phyloP scores from a whole-genome alignment of 208 protist genomes.

The Leishmania arabica region DNA sequence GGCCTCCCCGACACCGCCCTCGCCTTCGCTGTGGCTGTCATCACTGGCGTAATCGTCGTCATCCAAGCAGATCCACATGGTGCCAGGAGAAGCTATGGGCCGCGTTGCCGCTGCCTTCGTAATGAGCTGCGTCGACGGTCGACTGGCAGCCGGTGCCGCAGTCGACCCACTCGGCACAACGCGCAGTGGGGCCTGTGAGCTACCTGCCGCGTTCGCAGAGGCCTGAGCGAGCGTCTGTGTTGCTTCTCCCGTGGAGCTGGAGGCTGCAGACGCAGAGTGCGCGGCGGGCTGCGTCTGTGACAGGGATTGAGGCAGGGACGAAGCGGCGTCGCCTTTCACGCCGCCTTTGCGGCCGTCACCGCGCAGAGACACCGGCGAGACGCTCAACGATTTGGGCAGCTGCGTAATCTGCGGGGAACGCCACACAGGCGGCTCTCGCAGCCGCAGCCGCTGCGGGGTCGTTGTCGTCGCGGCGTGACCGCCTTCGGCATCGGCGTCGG shows the following conservation, averaged over 20 bases:
- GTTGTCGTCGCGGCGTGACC: background rate
- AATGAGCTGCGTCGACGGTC: constrained; percentile 58
- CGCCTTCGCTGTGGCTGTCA: background rate
- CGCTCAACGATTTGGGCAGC: constrained; percentile 25
- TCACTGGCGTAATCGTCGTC: constrained; percentile 57
- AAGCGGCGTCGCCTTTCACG: background rate
- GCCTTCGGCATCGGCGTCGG: background rate
- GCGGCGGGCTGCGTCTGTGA: background rate
- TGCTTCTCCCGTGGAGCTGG: constrained; percentile 1
- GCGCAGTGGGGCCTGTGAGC: background rate
- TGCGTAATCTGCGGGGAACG: constrained; percentile 25
- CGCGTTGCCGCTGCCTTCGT: constrained; percentile 55
- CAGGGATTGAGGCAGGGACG: background rate
- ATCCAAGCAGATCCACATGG: constrained; percentile 80
- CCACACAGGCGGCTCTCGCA: constrained; percentile 31
- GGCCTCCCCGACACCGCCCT: background rate
- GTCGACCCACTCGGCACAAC: background rate
- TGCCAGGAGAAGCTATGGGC: constrained; percentile 55
- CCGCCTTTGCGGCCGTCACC: background rate
- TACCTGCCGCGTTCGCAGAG: background rate
- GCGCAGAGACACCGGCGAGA: constrained; percentile 16
- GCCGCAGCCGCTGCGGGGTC: constrained; percentile 13
- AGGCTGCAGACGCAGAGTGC: background rate
- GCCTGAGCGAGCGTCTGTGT: constrained; percentile 16
- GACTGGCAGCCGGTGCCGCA: constrained; percentile 8